These are phyloP conservation scores for Hemerocallis citrina DNA, from an alignment of 106 monocot genomes.

Conservation along the genomic window DNA sequence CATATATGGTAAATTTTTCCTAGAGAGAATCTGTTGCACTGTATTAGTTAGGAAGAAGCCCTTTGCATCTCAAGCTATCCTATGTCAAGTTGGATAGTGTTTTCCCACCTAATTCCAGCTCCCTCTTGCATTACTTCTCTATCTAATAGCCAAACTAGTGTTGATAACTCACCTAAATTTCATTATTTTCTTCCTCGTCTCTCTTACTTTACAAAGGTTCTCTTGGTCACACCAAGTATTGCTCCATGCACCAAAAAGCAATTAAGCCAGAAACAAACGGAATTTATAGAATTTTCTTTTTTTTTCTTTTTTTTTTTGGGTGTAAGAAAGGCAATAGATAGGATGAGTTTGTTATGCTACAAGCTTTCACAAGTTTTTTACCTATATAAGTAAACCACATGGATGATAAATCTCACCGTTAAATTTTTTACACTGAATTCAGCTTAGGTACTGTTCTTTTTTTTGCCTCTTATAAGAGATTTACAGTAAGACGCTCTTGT, in stretches of 20 bases:
- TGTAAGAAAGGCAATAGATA: neutral
- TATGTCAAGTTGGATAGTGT: neutral
- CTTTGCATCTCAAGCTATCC: no score
- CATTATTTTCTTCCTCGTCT: neutral
- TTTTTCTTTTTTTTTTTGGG: no score
- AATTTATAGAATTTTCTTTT: no score
- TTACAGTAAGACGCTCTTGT: no score
- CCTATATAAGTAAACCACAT: neutral
- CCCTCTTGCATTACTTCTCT: neutral
- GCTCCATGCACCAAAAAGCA: slow-evolving; percentile 3
- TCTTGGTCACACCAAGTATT: neutral
- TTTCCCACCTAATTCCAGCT: slow-evolving; percentile 8
- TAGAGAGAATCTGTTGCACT: no score
- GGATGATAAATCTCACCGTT: neutral
- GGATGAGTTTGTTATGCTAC: neutral
- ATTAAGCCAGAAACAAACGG: neutral
- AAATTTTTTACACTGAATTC: neutral
- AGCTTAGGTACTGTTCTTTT: no score
- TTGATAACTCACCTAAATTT: slow-evolving; percentile 1
- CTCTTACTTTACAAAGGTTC: neutral
- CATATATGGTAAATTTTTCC: no score
- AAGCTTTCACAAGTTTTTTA: neutral
- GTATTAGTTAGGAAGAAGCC: no score
- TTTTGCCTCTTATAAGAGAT: no score
- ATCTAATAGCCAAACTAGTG: no score